These are phyloP conservation scores for Fusarium xyrophilum DNA, from an alignment of 2,329 filamentous ascomycete genomes.

Conservation along the genomic window DNA sequence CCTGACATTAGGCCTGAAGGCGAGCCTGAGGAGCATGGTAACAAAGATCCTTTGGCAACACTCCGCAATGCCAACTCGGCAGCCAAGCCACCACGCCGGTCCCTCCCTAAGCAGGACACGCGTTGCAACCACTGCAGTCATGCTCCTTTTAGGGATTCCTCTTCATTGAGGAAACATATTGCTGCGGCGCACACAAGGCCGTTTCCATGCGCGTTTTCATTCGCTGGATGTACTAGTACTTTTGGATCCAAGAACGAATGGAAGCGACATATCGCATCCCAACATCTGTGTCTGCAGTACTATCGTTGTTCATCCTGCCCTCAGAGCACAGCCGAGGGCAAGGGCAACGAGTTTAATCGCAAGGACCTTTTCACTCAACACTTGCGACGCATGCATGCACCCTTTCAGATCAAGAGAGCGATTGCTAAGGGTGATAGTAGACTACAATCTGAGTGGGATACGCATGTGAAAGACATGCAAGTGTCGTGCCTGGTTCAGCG, in stretches of 20 bases:
- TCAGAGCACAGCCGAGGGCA: conserved; percentile 60
- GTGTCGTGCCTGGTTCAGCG: conserved; percentile 74
- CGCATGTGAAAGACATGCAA: conserved; percentile 73
- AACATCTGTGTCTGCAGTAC: conserved; percentile 77
- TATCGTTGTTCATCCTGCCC: conserved; percentile 70
- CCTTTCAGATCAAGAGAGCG: conserved; percentile 67
- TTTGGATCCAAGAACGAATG: conserved; percentile 97
- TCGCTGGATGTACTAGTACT: conserved; percentile 81
- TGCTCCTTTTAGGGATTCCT: conserved; percentile 71
- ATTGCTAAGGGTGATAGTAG: conserved; percentile 65
- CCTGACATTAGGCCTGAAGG: conserved; percentile 46
- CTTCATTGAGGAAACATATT: conserved; percentile 70
- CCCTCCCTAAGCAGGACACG: conserved; percentile 65
- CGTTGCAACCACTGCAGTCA: conserved; percentile 68
- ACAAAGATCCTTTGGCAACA: conserved; percentile 32
- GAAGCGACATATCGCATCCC: conserved; percentile 92
- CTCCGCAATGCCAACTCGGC: conserved; percentile 38
- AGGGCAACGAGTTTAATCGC: conserved; percentile 81
- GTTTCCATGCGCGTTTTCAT: conserved; percentile 85
- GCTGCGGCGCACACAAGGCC: conserved; percentile 73
- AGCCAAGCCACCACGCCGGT: conserved; percentile 54
- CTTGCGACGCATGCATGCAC: conserved; percentile 89
- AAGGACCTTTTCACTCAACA: conserved; percentile 97
- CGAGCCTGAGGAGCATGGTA: conserved; percentile 48
- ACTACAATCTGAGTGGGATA: conserved; percentile 68